phyloP scores from a whole-genome alignment of 768 basidiomycete species.

The Amanita phalloides region DNA sequence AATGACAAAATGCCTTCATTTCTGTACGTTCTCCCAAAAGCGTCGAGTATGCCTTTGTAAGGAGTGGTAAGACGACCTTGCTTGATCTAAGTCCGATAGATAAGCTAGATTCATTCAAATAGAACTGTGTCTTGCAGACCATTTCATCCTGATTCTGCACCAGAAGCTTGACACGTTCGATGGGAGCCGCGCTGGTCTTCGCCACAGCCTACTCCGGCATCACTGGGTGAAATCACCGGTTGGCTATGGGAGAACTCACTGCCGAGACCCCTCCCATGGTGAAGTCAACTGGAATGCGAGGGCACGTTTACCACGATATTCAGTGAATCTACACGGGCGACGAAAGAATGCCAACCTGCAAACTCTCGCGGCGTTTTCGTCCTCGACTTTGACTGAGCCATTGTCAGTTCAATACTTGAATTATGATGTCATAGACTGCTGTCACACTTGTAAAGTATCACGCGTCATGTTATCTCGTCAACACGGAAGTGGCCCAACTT shows the following conservation, averaged over 20 bases:
- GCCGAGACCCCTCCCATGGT: slow-evolving; percentile 70
- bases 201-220: slow-evolving; percentile 55
- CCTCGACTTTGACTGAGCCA: slow-evolving; percentile 12
- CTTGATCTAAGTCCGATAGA: slow-evolving; percentile 46
- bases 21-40: slow-evolving; percentile 63
- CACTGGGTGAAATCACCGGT: background rate
- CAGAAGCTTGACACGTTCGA: slow-evolving; percentile 82
- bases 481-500: slow-evolving; percentile 42
- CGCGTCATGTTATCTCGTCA: background rate
- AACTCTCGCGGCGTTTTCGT: slow-evolving; percentile 68
- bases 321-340: background rate
- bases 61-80: slow-evolving; percentile 73
- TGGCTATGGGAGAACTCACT: slow-evolving; percentile 20
- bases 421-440: slow-evolving; percentile 4
- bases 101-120: background rate
- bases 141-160: slow-evolving; percentile 88
- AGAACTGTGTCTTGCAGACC: slow-evolving; percentile 23
- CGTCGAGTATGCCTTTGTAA: slow-evolving; percentile 77
- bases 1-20: slow-evolving; percentile 73
- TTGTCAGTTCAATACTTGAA: background rate
- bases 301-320: background rate
- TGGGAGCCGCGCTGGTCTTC: slow-evolving; percentile 82
- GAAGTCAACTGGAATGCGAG: slow-evolving; percentile 41
- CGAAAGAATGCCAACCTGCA: slow-evolving; percentile 32
- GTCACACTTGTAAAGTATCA: background rate